Evolutionary conservation across 768 basidiomycete genomes (phyloP).

Genomic region (Fomitopsis pulvina): DNA sequence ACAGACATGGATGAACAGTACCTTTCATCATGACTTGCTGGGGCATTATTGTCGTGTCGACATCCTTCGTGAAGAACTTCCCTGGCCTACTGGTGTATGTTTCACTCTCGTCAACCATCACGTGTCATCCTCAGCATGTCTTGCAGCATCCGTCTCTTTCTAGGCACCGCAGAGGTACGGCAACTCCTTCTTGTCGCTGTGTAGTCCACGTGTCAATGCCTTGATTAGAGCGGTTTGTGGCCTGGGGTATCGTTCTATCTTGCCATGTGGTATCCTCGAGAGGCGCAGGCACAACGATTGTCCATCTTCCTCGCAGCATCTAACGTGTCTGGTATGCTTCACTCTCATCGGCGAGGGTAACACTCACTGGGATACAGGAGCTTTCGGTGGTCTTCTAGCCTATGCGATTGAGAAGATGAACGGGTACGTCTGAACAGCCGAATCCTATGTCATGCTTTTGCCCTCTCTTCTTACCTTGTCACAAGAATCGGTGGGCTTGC

Average conservation of each 20-base stretch:
- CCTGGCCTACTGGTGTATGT: conserved; percentile 4
- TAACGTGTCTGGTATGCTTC: conserved; percentile 5
- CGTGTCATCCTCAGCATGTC: not conserved
- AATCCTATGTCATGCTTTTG: not conserved
- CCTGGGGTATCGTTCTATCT: conserved; percentile 11
- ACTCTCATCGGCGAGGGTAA: not conserved
- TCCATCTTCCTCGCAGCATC: conserved; percentile 6
- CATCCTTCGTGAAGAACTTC: conserved; percentile 9
- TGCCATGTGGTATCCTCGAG: conserved; percentile 9
- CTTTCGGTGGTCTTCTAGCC: conserved; percentile 11
- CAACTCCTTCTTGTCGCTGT: no score
- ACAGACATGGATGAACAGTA: not conserved
- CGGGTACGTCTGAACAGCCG: not conserved
- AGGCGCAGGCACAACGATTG: conserved; percentile 3
- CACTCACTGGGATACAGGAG: conserved; percentile 1
- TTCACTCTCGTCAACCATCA: no score
- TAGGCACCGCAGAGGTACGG: conserved; percentile 5
- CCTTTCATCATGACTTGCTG: conserved; percentile 10
- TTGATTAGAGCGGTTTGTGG: conserved; percentile 5
- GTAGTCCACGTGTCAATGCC: not conserved
- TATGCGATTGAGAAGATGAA: conserved; percentile 10
- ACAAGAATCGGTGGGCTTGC: conserved; percentile 7
- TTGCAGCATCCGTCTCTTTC: conserved; percentile 6
- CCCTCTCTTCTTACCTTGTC: not conserved
- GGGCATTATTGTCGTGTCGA: conserved; percentile 2